These are phyloP conservation scores for Globisporangium mamillatum DNA, from an alignment of 352 stramenopile species.

Conservation along the genomic window DNA sequence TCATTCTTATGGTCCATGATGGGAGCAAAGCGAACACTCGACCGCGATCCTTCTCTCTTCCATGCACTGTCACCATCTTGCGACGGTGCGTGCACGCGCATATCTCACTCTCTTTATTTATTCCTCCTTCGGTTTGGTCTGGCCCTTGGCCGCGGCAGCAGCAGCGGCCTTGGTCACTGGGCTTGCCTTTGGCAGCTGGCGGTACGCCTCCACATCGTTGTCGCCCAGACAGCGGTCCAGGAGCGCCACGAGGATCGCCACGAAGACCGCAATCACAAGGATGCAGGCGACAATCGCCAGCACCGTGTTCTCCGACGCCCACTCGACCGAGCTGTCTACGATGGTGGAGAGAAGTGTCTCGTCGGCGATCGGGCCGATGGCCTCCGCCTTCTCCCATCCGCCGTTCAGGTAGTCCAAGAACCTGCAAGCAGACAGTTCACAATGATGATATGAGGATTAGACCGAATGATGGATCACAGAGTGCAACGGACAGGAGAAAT, in stretches of 20 bases:
- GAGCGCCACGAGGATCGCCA: constrained; percentile 66
- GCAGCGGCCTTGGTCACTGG: constrained; percentile 16
- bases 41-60: not conserved
- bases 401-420: constrained; percentile 64
- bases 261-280: constrained; percentile 54
- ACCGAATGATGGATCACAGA: not conserved
- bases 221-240: constrained; percentile 72
- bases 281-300: constrained; percentile 55
- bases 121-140: constrained; percentile 43
- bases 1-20: not conserved
- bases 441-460: not conserved
- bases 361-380: constrained; percentile 54
- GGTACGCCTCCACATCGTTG: constrained; percentile 58
- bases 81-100: no score
- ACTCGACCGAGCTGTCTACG: constrained; percentile 61
- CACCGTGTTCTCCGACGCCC: constrained; percentile 69
- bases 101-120: constrained; percentile 19
- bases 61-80: not conserved
- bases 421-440: not conserved
- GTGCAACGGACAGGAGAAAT: not conserved
- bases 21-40: not conserved
- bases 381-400: constrained; percentile 51
- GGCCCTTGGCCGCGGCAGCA: not conserved
- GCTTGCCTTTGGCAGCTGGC: constrained; percentile 33
- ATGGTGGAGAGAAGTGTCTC: constrained; percentile 62